Evolutionary conservation across 2,329 filamentous ascomycete genomes (phyloP), one percentile per base, ranked within the genome.

Genomic region (Atkinsonella texensis): DNA sequence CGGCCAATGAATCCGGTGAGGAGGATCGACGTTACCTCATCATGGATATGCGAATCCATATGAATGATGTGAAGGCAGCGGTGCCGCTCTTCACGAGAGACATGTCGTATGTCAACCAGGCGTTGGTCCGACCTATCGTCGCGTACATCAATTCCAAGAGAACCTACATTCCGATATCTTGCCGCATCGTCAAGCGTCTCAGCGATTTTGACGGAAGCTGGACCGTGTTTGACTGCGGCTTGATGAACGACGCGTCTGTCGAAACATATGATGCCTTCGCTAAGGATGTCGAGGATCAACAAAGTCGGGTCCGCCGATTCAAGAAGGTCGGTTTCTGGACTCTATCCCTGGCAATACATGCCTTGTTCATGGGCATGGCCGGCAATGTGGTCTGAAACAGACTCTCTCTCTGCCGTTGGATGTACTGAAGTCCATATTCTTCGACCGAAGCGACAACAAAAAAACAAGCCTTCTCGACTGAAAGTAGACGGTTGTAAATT

Each of bases 291-390:
- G 84, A 89, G 56, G 86, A 96, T 68, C 86, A 93, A 60, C 85
- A 95, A 65, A 87, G 85, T 58, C 83, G 89, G 49, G 85, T 89
- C 59, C 78, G 91, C 48, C 79, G 93, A 44, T 85, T 98, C 64
- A 95, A 90, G 67, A 95, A 97, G 70, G 93, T 95, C 31, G 93
- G 93, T 33, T 84, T 97, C 61, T 98, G 93, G 93, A 95, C 89
- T 3, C 75, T 97, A 52, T 90, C 91, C 60, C 73, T 98, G 52
- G 88, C 91, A 7, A 87, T 91, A 8, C 93, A 98, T 65, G 93
- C 91, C 3, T 77, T 98, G 38, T 93, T 97, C 64, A 85, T 97
- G 71, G 93, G 93, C 10, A 86, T 97, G 75, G 91, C 90, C 4
- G 91, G 91, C 15, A 93, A 89, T 57, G 72, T 83, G 54, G 75